Evolutionary conservation across 163 green algal species (phyloP).

Genomic region (Scenedesmus sp.): DNA sequence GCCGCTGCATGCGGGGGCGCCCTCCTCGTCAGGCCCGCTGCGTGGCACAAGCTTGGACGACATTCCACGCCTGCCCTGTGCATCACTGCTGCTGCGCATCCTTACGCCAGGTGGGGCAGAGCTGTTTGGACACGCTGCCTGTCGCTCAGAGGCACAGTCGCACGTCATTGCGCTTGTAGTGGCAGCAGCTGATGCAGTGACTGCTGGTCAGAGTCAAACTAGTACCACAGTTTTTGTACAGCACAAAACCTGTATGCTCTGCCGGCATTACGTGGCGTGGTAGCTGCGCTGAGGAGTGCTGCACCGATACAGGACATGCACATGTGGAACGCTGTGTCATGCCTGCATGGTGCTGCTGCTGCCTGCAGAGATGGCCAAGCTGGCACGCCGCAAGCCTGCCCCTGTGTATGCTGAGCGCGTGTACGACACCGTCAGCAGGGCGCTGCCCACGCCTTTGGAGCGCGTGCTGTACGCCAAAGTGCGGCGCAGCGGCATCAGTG

Average conservation of each 20-base stretch:
- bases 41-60: conserved; percentile 56
- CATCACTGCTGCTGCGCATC: conserved; percentile 69
- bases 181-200: not conserved
- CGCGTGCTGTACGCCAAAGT: conserved; percentile 61
- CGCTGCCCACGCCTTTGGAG: conserved; percentile 59
- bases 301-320: no score
- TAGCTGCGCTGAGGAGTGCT: no score
- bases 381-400: conserved; percentile 54
- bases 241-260: no score
- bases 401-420: conserved; percentile 69
- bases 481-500: not conserved
- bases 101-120: conserved; percentile 46
- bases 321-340: no score
- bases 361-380: conserved; percentile 57
- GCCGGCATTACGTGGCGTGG: no score
- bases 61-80: conserved; percentile 65
- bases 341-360: not conserved
- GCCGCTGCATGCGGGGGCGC: conserved; percentile 66
- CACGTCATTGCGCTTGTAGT: not conserved
- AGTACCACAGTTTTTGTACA: no score
- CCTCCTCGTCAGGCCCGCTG: conserved; percentile 53
- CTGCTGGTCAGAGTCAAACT: not conserved
- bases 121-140: no score
- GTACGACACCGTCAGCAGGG: conserved; percentile 64
- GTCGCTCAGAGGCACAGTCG: not conserved